Evolutionary conservation across 345 rosid genomes (phyloP), one percentile per base, ranked within the genome.

Genomic region (thale cress (Arabidopsis thaliana)): DNA sequence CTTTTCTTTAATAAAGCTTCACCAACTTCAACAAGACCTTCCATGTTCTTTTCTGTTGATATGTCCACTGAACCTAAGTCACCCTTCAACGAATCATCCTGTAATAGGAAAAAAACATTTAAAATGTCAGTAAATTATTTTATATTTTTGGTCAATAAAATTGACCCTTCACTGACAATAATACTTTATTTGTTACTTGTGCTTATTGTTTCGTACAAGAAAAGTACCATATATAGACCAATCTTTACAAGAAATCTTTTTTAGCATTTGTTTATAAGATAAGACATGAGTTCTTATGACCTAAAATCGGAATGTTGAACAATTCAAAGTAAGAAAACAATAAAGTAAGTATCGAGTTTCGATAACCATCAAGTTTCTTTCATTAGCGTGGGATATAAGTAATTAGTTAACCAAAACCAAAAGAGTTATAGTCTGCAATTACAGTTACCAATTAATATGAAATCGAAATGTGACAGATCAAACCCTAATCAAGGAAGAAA

Each of bases 81-180:
- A 38, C 92, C 97, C 1, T 62, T 83, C 34, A 93, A 79, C 0
- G 84, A 77, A 62, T 93, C 91, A 32, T 88, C 93, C 96, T 90
- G 80, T 20, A 9, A 46, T 53, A 34, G 7, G 30, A 28, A 28
- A 10, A 32, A 73, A 20, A 23, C 41, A 45, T 22, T 14, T 33
- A 16, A 0, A 0, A 3, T 6, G 10, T 65, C 1, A 23, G 2
- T 37, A 37, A 36, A 51, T 57, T 70, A 11, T 33, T 46, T 44
- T 33, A 32, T 33, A 34, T 34, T 41, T 38, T 23, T 1, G 38
- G 75, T 69, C 58, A 34, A 23, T 55, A 60, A 32, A 51, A 32
- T 51, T 51, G 71, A 70, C 65, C 11, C 33, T 57, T 67, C 53
- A 75, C 73, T 59, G 4, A 49, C 30, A n/a, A 23, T 11, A 32